These are phyloP conservation scores for Phialocephala sp. DNA, from an alignment of 2,329 filamentous ascomycete species.

Conservation along the genomic window DNA sequence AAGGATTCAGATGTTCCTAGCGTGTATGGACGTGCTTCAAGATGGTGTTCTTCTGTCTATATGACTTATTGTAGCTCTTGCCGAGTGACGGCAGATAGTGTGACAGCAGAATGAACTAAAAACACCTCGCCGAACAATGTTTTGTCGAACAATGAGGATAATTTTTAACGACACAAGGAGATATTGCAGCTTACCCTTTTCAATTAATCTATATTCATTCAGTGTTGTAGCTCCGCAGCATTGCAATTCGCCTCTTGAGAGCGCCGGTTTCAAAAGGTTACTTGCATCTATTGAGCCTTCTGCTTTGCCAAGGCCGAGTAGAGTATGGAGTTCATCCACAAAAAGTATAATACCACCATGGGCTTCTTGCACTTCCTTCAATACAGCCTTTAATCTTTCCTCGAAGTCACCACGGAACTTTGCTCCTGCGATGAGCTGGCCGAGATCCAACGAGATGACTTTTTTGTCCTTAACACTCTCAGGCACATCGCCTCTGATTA, in stretches of 20 bases:
- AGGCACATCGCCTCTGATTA: conserved; percentile 90
- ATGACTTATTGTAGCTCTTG: no score
- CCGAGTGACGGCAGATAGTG: no score
- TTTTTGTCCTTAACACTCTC: conserved; percentile 95
- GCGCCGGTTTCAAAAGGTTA: conserved; percentile 89
- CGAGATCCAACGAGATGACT: conserved; percentile 86
- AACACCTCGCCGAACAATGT: background rate
- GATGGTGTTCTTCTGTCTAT: no score
- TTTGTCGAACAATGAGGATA: background rate
- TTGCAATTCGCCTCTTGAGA: conserved; percentile 92
- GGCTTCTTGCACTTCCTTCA: conserved; percentile 86
- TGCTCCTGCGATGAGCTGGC: conserved; percentile 91
- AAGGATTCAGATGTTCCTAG: no score
- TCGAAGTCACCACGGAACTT: conserved; percentile 98
- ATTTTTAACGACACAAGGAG: background rate
- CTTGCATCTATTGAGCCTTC: conserved; percentile 97
- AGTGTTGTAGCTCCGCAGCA: conserved; percentile 95
- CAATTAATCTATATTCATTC: conserved; percentile 89
- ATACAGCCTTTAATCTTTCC: conserved; percentile 86
- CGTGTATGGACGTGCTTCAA: no score
- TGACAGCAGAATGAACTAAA: background rate
- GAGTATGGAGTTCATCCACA: conserved; percentile 90
- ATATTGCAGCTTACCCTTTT: conserved; percentile 60
- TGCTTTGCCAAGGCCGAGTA: conserved; percentile 90
- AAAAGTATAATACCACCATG: conserved; percentile 92